Percentiles rank a stretch among this genome's conserved stretches.
Evolutionary conservation across 495 filamentous ascomycete species (phyloP).

Genomic region (Bathelium albidoporum): DNA sequence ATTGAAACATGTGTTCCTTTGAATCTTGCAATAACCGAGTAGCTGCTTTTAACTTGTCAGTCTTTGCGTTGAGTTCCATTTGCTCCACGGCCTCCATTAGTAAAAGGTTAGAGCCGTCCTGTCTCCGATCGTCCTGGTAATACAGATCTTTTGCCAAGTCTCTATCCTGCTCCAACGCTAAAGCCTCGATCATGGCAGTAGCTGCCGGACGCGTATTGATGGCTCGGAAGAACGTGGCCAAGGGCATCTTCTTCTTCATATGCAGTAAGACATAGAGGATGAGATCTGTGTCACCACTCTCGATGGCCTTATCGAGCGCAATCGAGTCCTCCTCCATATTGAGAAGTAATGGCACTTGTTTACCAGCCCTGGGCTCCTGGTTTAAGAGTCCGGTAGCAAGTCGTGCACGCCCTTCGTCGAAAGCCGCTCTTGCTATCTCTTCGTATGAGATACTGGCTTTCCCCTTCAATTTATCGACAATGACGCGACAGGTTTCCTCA

Average conservation of each 20-base stretch:
- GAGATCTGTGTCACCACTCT: conserved; percentile 89
- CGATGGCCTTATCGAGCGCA: conserved; percentile 92
- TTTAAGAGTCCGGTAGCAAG: conserved; percentile 86
- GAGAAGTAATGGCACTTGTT: conserved; percentile 88
- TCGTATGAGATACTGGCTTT: conserved; percentile 93
- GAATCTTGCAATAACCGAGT: conserved; percentile 71
- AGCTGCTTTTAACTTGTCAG: conserved; percentile 79
- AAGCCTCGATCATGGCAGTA: conserved; percentile 79
- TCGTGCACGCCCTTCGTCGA: conserved; percentile 80
- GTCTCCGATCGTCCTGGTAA: conserved; percentile 90
- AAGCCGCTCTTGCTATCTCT: conserved; percentile 83
- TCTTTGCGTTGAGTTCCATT: conserved; percentile 48
- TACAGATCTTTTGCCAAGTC: conserved; percentile 90
- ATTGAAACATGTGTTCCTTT: conserved; percentile 66
- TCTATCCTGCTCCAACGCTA: conserved; percentile 62
- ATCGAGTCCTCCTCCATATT: conserved; percentile 94
- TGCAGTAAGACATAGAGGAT: conserved; percentile 82
- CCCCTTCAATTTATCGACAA: conserved; percentile 75
- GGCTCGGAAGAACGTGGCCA: conserved; percentile 84
- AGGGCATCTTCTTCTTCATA: conserved; percentile 79
- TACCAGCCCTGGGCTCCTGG: conserved; percentile 84
- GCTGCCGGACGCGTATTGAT: conserved; percentile 81
- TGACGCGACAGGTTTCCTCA: conserved; percentile 73
- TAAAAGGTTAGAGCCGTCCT: conserved; percentile 82
- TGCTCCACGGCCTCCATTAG: conserved; percentile 67